Conservation (phyloP, 306 rosid genomes). For the Senna tora region DNA sequence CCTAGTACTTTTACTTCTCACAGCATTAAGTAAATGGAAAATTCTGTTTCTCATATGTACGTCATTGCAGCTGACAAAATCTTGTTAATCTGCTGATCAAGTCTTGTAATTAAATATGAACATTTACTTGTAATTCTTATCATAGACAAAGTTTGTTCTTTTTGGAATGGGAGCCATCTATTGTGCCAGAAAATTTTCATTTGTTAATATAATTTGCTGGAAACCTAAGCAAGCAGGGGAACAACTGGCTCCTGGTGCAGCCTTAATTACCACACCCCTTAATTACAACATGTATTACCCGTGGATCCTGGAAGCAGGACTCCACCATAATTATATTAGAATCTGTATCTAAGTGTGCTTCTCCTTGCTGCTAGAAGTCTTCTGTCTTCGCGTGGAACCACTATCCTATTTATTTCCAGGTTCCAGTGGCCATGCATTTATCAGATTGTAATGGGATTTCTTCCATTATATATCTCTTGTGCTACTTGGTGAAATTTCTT, state of each 20-base stretch:
- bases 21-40: neutral
- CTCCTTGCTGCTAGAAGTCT: constrained; percentile 2
- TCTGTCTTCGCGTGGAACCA: neutral
- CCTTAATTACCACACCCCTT: no score
- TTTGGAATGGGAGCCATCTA: neutral
- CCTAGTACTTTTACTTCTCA: neutral
- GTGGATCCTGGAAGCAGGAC: no score
- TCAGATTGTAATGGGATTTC: neutral
- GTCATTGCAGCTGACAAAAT: neutral
- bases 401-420: neutral
- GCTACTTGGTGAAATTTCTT: neutral
- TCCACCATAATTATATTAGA: neutral
- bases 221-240: no score
- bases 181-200: neutral
- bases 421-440: neutral
- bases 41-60: neutral
- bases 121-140: neutral
- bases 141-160: neutral
- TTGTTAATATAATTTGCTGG: neutral
- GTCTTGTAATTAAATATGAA: neutral
- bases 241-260: no score
- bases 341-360: neutral
- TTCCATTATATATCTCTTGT: neutral
- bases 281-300: no score
- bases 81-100: neutral